Base-by-base conservation (phyloP, 2,329 filamentous ascomycete genomes). In the Diplodia seriata region DNA sequence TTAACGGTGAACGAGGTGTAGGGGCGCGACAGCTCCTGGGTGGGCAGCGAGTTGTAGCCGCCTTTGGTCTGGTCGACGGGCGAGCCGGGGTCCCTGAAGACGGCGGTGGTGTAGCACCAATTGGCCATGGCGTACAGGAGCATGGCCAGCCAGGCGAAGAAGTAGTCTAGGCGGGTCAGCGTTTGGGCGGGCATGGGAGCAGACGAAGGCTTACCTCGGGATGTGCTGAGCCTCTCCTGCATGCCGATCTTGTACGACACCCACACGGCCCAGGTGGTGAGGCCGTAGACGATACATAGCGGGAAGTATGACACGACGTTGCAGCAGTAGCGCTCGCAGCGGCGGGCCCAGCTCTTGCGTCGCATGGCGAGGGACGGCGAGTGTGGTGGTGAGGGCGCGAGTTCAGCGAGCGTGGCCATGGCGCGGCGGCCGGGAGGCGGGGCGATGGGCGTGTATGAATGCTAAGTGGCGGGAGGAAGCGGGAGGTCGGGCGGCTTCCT, bases 231-330 rank as follows among this genome's bases (percentile, higher is more conserved):
- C 40, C 26, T 69, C 54, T 47, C 31, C n/a, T 68, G 43, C 47
- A 50, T 29, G 64, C 92, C 91, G 69, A 97, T 91, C 68, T 85
- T 89, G 57, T 91, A 85, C 73, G 94, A 86, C 9, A 97, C 93
- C 85, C 91, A 97, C n/a, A 91, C 87, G 2, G 93, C 94, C 95
- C 95, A 99, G 12, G 91, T 91, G n/a, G 93, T 94, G 72, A 97
- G 80, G 67, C 90, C 86, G 76, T 97, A 97, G 68, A 98, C 92
- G 76, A 98, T 97, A 33, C 83, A 83, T 20, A 98, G 85, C n/a
- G 94, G 94, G 72, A 97, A 92, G 79, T 93, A 97, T 31, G 88
- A 91, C 65, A 91, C 85, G 69, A 89, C 87, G 53, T 85, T 82
- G 82, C 94, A 98, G 84, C 93, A 97, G 75, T 87, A 90, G 61